Evolutionary conservation across 345 rosid genomes (phyloP).

Genomic region (Cardamine occulta): DNA sequence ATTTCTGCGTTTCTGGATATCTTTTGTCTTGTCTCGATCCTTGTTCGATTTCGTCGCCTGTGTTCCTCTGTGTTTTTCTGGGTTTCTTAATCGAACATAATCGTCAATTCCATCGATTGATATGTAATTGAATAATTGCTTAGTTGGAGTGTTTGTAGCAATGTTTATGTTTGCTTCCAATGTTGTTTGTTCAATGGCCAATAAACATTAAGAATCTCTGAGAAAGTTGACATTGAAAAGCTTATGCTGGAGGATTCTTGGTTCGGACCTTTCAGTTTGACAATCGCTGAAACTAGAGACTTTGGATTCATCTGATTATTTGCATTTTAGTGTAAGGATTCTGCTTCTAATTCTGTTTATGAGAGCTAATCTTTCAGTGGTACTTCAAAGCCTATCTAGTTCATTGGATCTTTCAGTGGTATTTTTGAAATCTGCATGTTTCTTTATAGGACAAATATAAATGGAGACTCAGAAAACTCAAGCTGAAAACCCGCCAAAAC

Average conservation of each 20-base stretch:
- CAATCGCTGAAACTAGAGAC: neutral
- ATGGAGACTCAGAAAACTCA: conserved; percentile 53
- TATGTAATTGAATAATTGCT: neutral
- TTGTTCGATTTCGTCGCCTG: neutral
- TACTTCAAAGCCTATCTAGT: neutral
- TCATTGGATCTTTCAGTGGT: neutral
- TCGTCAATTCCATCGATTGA: neutral
- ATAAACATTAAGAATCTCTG: neutral
- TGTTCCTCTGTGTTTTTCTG: neutral
- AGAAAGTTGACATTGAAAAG: neutral
- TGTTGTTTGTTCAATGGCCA: neutral
- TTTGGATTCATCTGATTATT: conserved; percentile 8
- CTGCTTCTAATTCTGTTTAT: too few relatives aligned
- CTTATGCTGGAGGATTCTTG: neutral
- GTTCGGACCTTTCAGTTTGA: neutral
- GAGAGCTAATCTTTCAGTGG: too few relatives aligned
- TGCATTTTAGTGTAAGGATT: neutral
- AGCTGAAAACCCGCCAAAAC: conserved; percentile 43
- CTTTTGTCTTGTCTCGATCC: neutral
- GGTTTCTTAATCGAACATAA: neutral
- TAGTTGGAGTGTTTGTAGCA: neutral
- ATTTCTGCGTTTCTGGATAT: neutral
- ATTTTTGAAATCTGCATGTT: neutral
- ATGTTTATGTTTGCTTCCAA: neutral
- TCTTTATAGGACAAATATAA: neutral